Evolutionary conservation across 108 stramenopile species (phyloP), one percentile per base, ranked within the genome.

Genomic region (Pseudonitzschia pungens): DNA sequence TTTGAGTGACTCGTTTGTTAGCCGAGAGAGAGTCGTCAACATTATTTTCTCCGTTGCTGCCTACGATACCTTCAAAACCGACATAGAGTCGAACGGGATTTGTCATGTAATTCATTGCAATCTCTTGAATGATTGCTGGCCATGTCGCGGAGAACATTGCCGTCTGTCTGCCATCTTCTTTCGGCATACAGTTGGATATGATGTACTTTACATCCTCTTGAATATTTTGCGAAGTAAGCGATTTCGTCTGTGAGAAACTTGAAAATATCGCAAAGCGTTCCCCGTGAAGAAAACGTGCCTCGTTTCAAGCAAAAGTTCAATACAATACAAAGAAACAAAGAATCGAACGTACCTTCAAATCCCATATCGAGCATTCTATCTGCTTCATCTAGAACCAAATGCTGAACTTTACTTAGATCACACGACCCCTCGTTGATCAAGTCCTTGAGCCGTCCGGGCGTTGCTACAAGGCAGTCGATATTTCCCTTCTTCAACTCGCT

Each of bases 331-430:
- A n/a, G 5, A 66, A 0, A 66, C 15, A 7, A 41, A 66, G 9
- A 0, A 48, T 69, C 80, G 65, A 78, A 87, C 36, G 5, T 0
- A 57, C 32, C 57, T 71, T 75, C 70, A 52, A 78, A 98, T 24
- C 98, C 97, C 96, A 98, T 97, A 78, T 99, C 99, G 29, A 99
- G 83, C 98, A 99, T 98, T 52, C 92, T 81, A 88, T 99, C 99
- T n/a, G 97, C 97, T 73, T 99, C 99, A 83, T 99, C 99, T 21
- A 99, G 75, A 1, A 98, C 97, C 41, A 98, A 67, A 59, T 93
- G 87, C 18, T 81, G 68, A 65, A 99, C 87, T 29, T 84, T 69
- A 65, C 79, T 73, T 27, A 99, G 72, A 75, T 95, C 84, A 66
- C 92, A 86, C 21, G 86, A 71, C 18, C 92, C 87, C 42, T 98